Conservation (phyloP, 2,329 filamentous ascomycete species). For the Penicillium palitans region DNA sequence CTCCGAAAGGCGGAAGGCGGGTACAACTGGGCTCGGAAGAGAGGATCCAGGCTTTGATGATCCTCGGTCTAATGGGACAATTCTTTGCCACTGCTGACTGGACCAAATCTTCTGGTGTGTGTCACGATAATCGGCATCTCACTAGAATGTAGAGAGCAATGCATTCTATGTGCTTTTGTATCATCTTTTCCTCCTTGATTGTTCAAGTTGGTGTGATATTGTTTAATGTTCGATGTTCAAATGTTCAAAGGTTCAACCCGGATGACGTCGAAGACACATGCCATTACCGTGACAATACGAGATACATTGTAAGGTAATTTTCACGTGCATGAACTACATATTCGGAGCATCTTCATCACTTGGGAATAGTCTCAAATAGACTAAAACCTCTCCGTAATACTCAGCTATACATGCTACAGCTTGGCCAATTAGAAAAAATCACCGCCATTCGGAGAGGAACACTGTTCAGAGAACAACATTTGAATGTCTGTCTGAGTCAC, state of each 20-base stretch:
- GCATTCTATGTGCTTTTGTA: neutral
- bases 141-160: neutral
- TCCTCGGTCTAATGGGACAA: conserved; percentile 43
- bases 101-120: neutral
- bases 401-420: neutral
- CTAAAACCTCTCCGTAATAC: neutral
- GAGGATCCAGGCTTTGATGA: conserved; percentile 38
- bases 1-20: conserved; percentile 31
- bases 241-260: neutral
- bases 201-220: neutral
- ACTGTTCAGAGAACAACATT: too few species aligned
- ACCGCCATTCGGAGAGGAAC: neutral
- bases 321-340: conserved; percentile 21
- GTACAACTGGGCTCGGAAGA: conserved; percentile 37
- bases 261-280: conserved; percentile 27
- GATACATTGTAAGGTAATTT: conserved; percentile 15
- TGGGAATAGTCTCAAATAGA: neutral
- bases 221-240: conserved; percentile 2
- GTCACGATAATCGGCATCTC: conserved; percentile 16
- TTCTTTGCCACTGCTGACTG: conserved; percentile 15
- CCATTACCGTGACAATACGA: conserved; percentile 19
- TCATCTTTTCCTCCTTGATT: neutral
- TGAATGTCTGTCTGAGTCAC: conserved; percentile 19
- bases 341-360: neutral
- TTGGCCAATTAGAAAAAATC: too few species aligned